Evolutionary conservation across 208 protist species (phyloP), one percentile per base, ranked within the genome.

Genomic region (Acanthamoeba triangularis): DNA sequence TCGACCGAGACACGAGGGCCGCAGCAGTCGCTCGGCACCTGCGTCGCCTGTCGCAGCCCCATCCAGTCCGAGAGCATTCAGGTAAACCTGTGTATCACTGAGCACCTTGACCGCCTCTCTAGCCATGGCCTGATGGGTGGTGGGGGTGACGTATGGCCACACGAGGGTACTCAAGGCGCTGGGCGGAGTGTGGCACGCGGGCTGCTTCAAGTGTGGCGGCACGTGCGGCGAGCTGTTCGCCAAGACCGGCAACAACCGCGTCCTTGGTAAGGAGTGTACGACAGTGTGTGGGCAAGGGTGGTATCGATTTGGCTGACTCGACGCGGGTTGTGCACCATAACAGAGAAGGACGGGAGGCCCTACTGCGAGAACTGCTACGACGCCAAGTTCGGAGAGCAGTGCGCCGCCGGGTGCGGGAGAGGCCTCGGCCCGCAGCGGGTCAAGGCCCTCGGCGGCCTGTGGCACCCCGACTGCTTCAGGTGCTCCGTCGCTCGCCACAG

Each of bases 301-400:
- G 63, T 23, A 23, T 16, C 18, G 28, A 10, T 72, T n/a, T n/a
- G n/a, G n/a, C n/a, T n/a, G n/a, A n/a, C 30, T 74, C 28, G 6
- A 23, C 65, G 28, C 30, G 65, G 20, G 7, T 74, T 28, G 28
- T 74, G 30, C 23, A 23, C 65, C 30, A 74, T 23, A 11, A 8
- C 28, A 7, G 28, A 82, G 74, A 82, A 82, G 74, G 44, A 82
- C 44, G 74, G 74, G 16, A 7, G 3, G 41, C 74, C 74, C 25
- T 82, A 54, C 44, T 82, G 74, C 74, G 74, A 82, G 44, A 44
- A 52, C 74, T 82, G 74, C 74, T 82, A 82, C 74, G 74, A 82
- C 44, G 74, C 74, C 74, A 82, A 82, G 74, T 82, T 82, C 41
- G 74, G 74, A 0, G 74, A 82, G 74, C 74, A 82, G 44, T 82